A percentile compares a stretch with the other conserved stretches of the same genome.
phyloP scores from a whole-genome alignment of 2,329 filamentous ascomycete species.

The Nigrospora osmanthi region DNA sequence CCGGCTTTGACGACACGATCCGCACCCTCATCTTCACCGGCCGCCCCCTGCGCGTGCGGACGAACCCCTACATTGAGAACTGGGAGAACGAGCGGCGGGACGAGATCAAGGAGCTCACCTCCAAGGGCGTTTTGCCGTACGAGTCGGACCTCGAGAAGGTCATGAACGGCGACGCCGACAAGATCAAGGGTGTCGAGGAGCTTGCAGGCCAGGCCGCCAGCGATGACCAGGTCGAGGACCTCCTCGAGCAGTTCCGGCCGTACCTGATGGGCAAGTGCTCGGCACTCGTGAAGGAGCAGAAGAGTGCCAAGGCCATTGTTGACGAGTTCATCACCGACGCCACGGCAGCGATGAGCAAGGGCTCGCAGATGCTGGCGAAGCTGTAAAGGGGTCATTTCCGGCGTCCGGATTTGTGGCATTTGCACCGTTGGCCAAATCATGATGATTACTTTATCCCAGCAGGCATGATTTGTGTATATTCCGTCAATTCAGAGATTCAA shows the following conservation, averaged over 20 bases:
- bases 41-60: conserved; percentile 85
- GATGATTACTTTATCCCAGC: no score
- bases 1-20: conserved; percentile 91
- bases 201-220: conserved; percentile 60
- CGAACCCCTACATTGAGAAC: conserved; percentile 87
- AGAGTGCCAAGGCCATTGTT: conserved; percentile 82
- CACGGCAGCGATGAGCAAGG: conserved; percentile 59
- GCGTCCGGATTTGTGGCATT: neutral
- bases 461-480: no score
- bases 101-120: conserved; percentile 88
- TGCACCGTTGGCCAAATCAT: neutral
- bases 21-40: conserved; percentile 98
- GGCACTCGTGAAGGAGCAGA: conserved; percentile 87
- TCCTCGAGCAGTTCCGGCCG: conserved; percentile 62
- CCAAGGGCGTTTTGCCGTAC: conserved; percentile 85
- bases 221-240: conserved; percentile 66
- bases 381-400: conserved; percentile 38
- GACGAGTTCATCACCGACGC: conserved; percentile 90
- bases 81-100: conserved; percentile 88
- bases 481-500: no score
- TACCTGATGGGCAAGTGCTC: conserved; percentile 84
- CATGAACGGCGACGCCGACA: conserved; percentile 42
- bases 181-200: conserved; percentile 28
- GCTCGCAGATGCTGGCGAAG: conserved; percentile 62
- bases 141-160: conserved; percentile 90